Evolutionary conservation across 2,329 filamentous ascomycete species (phyloP), one percentile per base, ranked within the genome.

Genomic region (Ceratocystis eucalypticola): DNA sequence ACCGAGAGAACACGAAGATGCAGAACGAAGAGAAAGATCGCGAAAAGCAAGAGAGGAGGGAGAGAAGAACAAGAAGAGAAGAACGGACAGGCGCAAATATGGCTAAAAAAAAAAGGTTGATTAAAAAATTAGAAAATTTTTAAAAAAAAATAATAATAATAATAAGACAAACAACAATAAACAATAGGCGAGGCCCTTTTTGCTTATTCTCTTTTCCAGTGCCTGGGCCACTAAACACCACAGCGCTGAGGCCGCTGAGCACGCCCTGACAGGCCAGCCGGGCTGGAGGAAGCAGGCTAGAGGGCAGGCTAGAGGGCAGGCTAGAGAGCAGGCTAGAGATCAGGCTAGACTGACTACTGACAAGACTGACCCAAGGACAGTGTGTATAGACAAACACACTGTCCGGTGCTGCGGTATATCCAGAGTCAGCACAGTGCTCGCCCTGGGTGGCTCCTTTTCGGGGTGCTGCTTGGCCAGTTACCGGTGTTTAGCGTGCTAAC

Each of bases 31-130:
- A 59, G 46, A 37, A 62, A 66, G n/a, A 45, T 15, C 28, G 65
- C 62, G 61, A 59, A 66, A 12, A 48, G 48, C 53, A 41, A 61
- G 22, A 33, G 62, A 15, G 59, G 22, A 33, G 62, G 20, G 50
- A 61, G 41, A 62, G 33, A 55, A 62, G n/a, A 61, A 37, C 8
- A 57, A 59, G 46, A 66, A 61, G 50, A 50, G 48, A 61, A 22
- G 22, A 30, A 28, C 28, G 6, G 59, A 45, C 30, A 28, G 3
- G 41, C 20, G 33, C 48, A 62, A 62, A 6, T 17, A 20, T 22
- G 22, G 25, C 28, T 4, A 50, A 6, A 45, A 55, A 55, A 17
- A n/a, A 22, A 6, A 55, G 15, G 25, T 50, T 64, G 37, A n/a
- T 5, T 17, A 44, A 37, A 25, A 20, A 55, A 22, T 20, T 20